Conservation (phyloP, 352 stramenopile genomes). For the Phytophthora rubi region DNA sequence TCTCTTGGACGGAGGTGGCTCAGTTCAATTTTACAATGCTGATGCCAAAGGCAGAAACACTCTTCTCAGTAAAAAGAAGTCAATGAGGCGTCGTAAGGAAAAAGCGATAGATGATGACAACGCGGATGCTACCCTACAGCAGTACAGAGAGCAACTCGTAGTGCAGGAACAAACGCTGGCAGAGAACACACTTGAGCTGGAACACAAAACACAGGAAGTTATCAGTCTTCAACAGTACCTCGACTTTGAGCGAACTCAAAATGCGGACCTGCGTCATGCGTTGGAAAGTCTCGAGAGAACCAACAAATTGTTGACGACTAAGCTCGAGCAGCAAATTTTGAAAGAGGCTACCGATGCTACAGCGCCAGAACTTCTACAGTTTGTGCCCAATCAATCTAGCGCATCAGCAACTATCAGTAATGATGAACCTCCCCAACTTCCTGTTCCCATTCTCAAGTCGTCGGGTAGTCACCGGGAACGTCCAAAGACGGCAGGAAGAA, state of each 20-base stretch:
- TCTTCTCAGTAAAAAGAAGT: slow-evolving; percentile 56
- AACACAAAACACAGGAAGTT: slow-evolving; percentile 57
- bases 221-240: slow-evolving; percentile 48
- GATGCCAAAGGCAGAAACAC: slow-evolving; percentile 45
- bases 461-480: slow-evolving; percentile 15
- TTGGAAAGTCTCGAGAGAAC: slow-evolving; percentile 63
- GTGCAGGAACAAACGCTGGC: slow-evolving; percentile 58
- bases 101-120: slow-evolving; percentile 41
- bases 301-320: slow-evolving; percentile 66
- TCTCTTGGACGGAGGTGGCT: slow-evolving; percentile 30
- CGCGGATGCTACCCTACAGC: slow-evolving; percentile 29
- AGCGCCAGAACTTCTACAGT: neutral
- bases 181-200: slow-evolving; percentile 73
- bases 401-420: neutral
- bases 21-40: slow-evolving; percentile 64
- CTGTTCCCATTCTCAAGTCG: slow-evolving; percentile 1
- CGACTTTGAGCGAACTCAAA: slow-evolving; percentile 35
- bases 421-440: neutral
- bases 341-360: slow-evolving; percentile 49
- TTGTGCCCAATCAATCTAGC: neutral
- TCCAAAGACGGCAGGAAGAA: slow-evolving; percentile 14
- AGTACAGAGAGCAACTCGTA: slow-evolving; percentile 59
- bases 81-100: slow-evolving; percentile 46
- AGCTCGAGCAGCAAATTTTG: slow-evolving; percentile 74
- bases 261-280: slow-evolving; percentile 38